Evolutionary conservation across 371 early-diverging fungal genomes (phyloP), one percentile per base, ranked within the genome.

Genomic region (Batrachochytrium dendrobatidis): DNA sequence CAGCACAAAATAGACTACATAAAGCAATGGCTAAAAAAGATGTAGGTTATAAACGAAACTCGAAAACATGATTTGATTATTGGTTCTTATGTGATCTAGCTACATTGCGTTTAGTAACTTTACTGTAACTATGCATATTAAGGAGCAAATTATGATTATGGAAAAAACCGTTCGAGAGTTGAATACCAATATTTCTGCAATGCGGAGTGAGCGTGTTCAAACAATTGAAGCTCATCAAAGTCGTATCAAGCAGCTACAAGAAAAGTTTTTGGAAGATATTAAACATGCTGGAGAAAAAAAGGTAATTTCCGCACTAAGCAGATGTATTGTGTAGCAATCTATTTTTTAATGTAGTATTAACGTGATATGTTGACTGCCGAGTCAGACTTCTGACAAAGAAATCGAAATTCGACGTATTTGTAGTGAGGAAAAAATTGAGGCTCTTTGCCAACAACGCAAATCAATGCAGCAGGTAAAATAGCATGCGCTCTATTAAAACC

Each of bases 141-240:
- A 73, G 70, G 62, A 64, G 20, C 60, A 66, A 60, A 65, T 71
- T 17, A 22, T 46, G 20, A 53, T 61, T 25, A 53, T 71, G 26
- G 61, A 65, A n/a, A 57, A 57, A 12, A 59, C 34, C 1, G 56
- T 72, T 28, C 48, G 63, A 17, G 71, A 72, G 5, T 55, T 62
- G 12, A 60, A 69, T 26, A 45, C 59, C 26, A 65, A 48, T 0
- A 63, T 70, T 50, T 58, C 58, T 4, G 29, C 55, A 2, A 44
- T 65, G 53, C 51, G 62, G 18, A 44, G 28, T 1, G 76, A 75
- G 34, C 59, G 76, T 10, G 56, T 48, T 17, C 66, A 67, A 50
- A 76, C 71, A 18, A 68, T 73, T 25, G 76, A 76, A 55, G 76
- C 76, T 7, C 76, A 76, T 60, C 76, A 76, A 60, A 67, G 66